These are phyloP conservation scores for Scutellaria baicalensis DNA, from an alignment of 257 asterid species.

Conservation along the genomic window DNA sequence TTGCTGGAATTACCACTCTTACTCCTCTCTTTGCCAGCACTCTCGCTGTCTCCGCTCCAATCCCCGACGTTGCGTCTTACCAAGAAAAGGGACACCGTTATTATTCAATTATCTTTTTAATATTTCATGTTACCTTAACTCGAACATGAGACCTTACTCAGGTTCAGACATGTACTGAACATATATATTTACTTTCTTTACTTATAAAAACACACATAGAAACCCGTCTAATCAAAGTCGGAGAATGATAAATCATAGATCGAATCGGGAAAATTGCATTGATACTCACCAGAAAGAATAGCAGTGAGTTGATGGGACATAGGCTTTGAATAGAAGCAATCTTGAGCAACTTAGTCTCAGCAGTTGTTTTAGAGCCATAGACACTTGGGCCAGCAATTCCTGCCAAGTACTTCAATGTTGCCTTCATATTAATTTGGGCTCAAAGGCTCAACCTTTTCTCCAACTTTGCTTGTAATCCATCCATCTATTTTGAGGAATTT, in stretches of 20 bases:
- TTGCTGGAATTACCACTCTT: slow-evolving; percentile 68
- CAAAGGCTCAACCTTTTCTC: slow-evolving; percentile 31
- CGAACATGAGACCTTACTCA: too few species aligned
- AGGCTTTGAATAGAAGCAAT: slow-evolving; percentile 21
- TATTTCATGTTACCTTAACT: too few species aligned
- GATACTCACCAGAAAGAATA: slow-evolving; percentile 63
- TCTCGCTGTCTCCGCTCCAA: slow-evolving; percentile 88
- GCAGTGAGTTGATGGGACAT: slow-evolving; percentile 50
- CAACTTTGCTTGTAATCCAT: slow-evolving; percentile 35
- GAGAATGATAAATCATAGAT: too few species aligned
- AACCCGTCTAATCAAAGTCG: not conserved
- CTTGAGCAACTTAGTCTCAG: slow-evolving; percentile 48
- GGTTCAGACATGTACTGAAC: too few species aligned
- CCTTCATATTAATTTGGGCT: slow-evolving; percentile 48
- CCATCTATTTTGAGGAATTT: slow-evolving; percentile 26
- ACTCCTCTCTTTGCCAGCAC: slow-evolving; percentile 82
- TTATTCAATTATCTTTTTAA: too few species aligned
- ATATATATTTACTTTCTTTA: too few species aligned
- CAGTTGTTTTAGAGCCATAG: slow-evolving; percentile 72
- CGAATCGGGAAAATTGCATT: too few species aligned
- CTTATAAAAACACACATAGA: not conserved
- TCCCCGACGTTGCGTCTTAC: slow-evolving; percentile 84
- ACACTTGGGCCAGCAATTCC: slow-evolving; percentile 86
- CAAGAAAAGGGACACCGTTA: too few species aligned
- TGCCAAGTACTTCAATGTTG: slow-evolving; percentile 64